phyloP scores from a whole-genome alignment of 805 yeast genomes.

The Lachancea meyersii region DNA sequence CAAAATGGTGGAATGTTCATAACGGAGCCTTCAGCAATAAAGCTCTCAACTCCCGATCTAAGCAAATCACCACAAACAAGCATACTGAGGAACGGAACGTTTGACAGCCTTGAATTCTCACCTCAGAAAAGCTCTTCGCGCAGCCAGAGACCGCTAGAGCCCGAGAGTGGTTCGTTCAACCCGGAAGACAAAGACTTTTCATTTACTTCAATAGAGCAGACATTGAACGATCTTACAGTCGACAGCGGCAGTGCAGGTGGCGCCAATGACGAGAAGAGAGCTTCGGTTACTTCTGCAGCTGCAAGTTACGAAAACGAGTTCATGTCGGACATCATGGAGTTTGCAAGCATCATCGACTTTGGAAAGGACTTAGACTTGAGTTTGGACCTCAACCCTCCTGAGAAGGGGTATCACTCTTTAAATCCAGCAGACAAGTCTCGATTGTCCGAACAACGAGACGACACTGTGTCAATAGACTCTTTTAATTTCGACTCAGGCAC shows the following conservation, averaged over 20 bases:
- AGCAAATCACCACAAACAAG: conserved; percentile 35
- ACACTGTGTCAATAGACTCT: conserved; percentile 2
- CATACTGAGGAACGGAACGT: conserved; percentile 32
- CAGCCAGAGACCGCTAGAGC: neutral
- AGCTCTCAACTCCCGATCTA: conserved; percentile 33
- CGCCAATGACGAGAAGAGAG: conserved; percentile 7
- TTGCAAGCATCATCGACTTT: conserved; percentile 41
- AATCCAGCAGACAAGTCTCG: conserved; percentile 5
- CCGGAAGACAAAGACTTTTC: conserved; percentile 14
- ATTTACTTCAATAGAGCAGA: conserved; percentile 27
- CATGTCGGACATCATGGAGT: conserved; percentile 39
- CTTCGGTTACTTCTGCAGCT: neutral
- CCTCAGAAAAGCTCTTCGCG: conserved; percentile 1
- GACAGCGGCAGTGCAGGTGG: conserved; percentile 14
- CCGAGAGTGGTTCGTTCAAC: neutral
- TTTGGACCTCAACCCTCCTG: conserved; percentile 23
- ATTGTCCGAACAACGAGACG: neutral
- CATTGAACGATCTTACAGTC: conserved; percentile 20
- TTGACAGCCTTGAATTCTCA: conserved; percentile 26
- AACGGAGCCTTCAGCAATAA: conserved; percentile 30
- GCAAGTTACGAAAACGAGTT: conserved; percentile 28
- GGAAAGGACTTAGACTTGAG: conserved; percentile 38
- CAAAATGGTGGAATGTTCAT: conserved; percentile 46
- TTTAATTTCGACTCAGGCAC: neutral
- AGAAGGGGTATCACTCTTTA: conserved; percentile 7